These are phyloP conservation scores for Friedmanniomyces simplex DNA, from an alignment of 495 filamentous ascomycete genomes.

Conservation along the genomic window DNA sequence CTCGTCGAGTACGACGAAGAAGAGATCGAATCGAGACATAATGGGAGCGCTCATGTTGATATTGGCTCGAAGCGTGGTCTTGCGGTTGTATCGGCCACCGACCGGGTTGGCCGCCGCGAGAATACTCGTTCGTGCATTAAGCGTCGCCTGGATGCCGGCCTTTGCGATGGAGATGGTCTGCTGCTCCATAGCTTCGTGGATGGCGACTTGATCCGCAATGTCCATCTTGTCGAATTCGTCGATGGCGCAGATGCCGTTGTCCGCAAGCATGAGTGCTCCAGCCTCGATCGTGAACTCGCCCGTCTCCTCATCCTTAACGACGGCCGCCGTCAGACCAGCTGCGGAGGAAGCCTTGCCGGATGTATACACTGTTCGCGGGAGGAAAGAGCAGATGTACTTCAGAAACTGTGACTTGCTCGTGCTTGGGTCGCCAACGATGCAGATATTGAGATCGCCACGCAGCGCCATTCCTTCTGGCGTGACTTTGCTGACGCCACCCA, in stretches of 20 bases:
- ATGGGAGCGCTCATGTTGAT: constrained; percentile 98
- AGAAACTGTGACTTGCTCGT: constrained; percentile 98
- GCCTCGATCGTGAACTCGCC: constrained; percentile 99
- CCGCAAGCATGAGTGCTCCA: constrained; percentile 94
- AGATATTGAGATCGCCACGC: constrained; percentile 96
- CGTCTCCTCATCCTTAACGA: constrained; percentile 96
- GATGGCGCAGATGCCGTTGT: constrained; percentile 95
- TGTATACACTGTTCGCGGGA: constrained; percentile 93
- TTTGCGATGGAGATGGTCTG: constrained; percentile 99
- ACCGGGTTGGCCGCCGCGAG: constrained; percentile 95
- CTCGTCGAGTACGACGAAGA: constrained; percentile 97
- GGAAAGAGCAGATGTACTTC: constrained; percentile 93
- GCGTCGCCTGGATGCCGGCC: constrained; percentile 93
- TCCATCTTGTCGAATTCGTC: constrained; percentile 99
- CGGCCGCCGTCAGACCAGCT: constrained; percentile 92
- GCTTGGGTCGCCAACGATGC: constrained; percentile 95
- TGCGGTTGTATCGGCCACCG: constrained; percentile 91
- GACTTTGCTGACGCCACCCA: constrained; percentile 84
- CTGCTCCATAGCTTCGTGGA: constrained; percentile 99
- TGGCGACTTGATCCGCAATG: constrained; percentile 91
- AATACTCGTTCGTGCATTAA: constrained; percentile 91
- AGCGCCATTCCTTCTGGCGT: constrained; percentile 87
- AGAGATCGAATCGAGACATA: constrained; percentile 97
- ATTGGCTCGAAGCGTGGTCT: constrained; percentile 83
- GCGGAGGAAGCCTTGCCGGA: constrained; percentile 97